These are phyloP conservation scores for Phytopythium litorale DNA, from an alignment of 352 stramenopile genomes.

Conservation along the genomic window DNA sequence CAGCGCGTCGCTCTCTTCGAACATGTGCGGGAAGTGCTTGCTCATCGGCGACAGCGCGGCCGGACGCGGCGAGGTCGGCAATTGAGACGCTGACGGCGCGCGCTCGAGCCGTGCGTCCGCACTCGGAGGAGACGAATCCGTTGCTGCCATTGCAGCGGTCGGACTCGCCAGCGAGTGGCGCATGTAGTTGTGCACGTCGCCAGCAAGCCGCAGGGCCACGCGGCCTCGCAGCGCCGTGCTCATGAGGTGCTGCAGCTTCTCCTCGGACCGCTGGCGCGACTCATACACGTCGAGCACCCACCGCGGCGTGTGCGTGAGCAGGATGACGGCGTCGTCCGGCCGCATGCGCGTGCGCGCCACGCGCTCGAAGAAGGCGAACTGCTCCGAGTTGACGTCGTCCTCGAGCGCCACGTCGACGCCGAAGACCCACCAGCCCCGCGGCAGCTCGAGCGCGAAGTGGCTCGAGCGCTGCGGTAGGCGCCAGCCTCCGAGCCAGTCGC, in stretches of 20 bases:
- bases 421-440: slow-evolving; percentile 91
- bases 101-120: not conserved
- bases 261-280: slow-evolving; percentile 57
- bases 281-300: slow-evolving; percentile 91
- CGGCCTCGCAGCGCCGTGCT: slow-evolving; percentile 67
- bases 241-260: slow-evolving; percentile 79
- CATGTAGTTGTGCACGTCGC: slow-evolving; percentile 94
- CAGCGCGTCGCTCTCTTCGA: not conserved
- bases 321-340: slow-evolving; percentile 82
- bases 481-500: slow-evolving; percentile 92
- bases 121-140: not conserved
- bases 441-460: slow-evolving; percentile 90
- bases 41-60: slow-evolving; percentile 33
- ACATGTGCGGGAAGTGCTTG: slow-evolving; percentile 83
- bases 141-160: not conserved
- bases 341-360: slow-evolving; percentile 75
- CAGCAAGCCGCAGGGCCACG: slow-evolving; percentile 78
- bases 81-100: not conserved
- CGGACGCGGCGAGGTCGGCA: slow-evolving; percentile 3
- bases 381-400: slow-evolving; percentile 92
- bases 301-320: slow-evolving; percentile 90
- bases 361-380: slow-evolving; percentile 91
- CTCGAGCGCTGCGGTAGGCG: slow-evolving; percentile 89
- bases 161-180: slow-evolving; percentile 62
- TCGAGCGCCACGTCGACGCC: slow-evolving; percentile 89